Evolutionary conservation across 2,329 filamentous ascomycete genomes (phyloP).

Genomic region (Aschersonia sp.): DNA sequence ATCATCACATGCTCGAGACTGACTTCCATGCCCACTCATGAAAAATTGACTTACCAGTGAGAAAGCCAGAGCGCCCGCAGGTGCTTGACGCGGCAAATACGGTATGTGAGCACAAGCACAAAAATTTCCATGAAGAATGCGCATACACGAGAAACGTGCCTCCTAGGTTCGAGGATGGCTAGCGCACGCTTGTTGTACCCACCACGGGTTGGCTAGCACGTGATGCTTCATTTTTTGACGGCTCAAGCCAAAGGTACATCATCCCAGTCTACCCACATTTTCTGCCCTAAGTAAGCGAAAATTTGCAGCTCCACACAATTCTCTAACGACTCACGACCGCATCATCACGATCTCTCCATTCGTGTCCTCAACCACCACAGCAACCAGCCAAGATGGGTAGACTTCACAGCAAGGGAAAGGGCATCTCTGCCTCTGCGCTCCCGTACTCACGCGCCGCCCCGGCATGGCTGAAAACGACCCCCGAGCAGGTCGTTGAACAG

Average conservation of each 20-base stretch:
- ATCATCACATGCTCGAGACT: conserved; percentile 49
- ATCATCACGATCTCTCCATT: conserved; percentile 12
- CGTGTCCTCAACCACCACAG: conserved; percentile 20
- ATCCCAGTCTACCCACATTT: not conserved
- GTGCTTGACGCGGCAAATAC: too few relatives aligned
- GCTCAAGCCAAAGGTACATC: not conserved
- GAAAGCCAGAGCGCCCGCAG: too few relatives aligned
- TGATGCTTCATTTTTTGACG: not conserved
- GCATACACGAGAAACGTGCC: too few relatives aligned
- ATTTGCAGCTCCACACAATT: conserved; percentile 27
- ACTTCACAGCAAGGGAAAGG: conserved; percentile 99
- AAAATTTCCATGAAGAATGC: too few relatives aligned
- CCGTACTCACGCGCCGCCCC: conserved; percentile 91
- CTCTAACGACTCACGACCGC: conserved; percentile 10
- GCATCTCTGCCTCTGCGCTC: conserved; percentile 88
- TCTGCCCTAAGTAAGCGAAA: conserved; percentile 32
- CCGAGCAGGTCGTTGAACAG: conserved; percentile 96
- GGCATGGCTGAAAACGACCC: conserved; percentile 96
- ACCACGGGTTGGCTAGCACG: not conserved
- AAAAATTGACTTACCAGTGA: too few relatives aligned
- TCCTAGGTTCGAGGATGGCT: too few relatives aligned
- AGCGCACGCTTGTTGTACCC: too few relatives aligned
- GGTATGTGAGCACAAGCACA: too few relatives aligned
- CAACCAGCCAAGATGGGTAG: conserved; percentile 63
- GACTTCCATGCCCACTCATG: too few relatives aligned